Evolutionary conservation across 352 stramenopile genomes (phyloP).

Genomic region (Phytophthora pluvialis): DNA sequence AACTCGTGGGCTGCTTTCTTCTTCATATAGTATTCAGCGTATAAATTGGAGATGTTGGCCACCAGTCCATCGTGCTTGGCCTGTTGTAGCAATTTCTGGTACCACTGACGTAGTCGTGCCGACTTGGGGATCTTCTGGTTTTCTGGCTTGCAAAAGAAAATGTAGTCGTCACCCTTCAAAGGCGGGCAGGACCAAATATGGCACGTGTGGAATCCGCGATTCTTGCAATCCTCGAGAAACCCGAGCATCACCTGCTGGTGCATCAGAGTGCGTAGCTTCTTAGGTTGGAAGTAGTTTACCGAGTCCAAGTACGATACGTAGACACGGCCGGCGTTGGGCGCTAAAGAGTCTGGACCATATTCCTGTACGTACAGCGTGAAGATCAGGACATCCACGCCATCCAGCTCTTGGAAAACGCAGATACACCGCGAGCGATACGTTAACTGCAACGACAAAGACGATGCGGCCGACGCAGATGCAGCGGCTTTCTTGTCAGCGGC

Average conservation of each 20-base stretch:
- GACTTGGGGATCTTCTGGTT: constrained; percentile 92
- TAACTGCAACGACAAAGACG: constrained; percentile 63
- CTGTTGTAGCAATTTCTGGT: constrained; percentile 82
- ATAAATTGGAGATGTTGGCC: constrained; percentile 84
- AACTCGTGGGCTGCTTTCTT: constrained; percentile 90
- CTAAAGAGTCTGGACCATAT: constrained; percentile 75
- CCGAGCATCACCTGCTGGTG: constrained; percentile 90
- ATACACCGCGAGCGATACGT: constrained; percentile 91
- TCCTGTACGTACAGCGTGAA: constrained; percentile 92
- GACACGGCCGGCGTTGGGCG: constrained; percentile 80
- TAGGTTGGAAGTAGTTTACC: constrained; percentile 91
- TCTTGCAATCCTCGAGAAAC: constrained; percentile 88
- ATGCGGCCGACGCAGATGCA: constrained; percentile 16
- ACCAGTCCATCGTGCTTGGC: constrained; percentile 86
- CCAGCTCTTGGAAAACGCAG: constrained; percentile 90
- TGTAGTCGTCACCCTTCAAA: constrained; percentile 89
- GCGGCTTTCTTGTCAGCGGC: constrained; percentile 27
- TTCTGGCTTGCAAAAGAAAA: constrained; percentile 92
- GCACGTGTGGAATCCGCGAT: constrained; percentile 86
- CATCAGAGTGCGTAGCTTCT: constrained; percentile 88
- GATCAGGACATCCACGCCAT: constrained; percentile 89
- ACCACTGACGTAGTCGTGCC: constrained; percentile 86
- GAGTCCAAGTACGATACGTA: constrained; percentile 92
- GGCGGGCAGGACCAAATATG: constrained; percentile 93
- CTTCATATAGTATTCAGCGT: constrained; percentile 89